These are phyloP conservation scores for Grigorovia jiainica DNA, from an alignment of 805 yeast species.

Conservation along the genomic window DNA sequence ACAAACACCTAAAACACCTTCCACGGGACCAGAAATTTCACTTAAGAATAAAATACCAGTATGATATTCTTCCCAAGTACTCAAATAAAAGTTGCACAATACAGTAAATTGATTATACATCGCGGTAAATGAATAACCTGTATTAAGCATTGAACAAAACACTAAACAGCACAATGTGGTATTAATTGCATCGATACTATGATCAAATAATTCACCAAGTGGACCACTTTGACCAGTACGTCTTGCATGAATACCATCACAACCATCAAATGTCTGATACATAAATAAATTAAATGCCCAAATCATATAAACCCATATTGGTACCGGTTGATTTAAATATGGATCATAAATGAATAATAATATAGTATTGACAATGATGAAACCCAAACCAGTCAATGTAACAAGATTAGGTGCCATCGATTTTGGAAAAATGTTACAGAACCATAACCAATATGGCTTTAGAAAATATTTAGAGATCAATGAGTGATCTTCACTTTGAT, in stretches of 20 bases:
- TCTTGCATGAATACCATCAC: slow-evolving; percentile 94
- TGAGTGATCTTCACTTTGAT: slow-evolving; percentile 75
- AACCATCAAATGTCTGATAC: slow-evolving; percentile 93
- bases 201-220: slow-evolving; percentile 89
- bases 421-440: slow-evolving; percentile 65
- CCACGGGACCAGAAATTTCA: slow-evolving; percentile 88
- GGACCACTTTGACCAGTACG: slow-evolving; percentile 94
- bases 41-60: slow-evolving; percentile 75
- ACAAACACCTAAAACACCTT: slow-evolving; percentile 67
- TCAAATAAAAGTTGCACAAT: slow-evolving; percentile 71
- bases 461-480: slow-evolving; percentile 62
- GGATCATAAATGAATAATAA: slow-evolving; percentile 71
- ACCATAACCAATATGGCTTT: slow-evolving; percentile 72
- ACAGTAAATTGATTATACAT: slow-evolving; percentile 62
- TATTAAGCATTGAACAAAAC: slow-evolving; percentile 65
- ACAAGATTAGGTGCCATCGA: slow-evolving; percentile 91
- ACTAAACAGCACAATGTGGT: slow-evolving; percentile 72
- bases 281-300: slow-evolving; percentile 78
- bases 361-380: slow-evolving; percentile 53
- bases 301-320: slow-evolving; percentile 66
- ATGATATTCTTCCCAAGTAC: slow-evolving; percentile 95
- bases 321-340: slow-evolving; percentile 44
- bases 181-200: slow-evolving; percentile 66
- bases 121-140: slow-evolving; percentile 59
- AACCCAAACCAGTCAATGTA: slow-evolving; percentile 71